Percentiles rank a stretch among this genome's conserved stretches.
phyloP scores from a whole-genome alignment of 352 stramenopile species.

The Globisporangium abappressorium region DNA sequence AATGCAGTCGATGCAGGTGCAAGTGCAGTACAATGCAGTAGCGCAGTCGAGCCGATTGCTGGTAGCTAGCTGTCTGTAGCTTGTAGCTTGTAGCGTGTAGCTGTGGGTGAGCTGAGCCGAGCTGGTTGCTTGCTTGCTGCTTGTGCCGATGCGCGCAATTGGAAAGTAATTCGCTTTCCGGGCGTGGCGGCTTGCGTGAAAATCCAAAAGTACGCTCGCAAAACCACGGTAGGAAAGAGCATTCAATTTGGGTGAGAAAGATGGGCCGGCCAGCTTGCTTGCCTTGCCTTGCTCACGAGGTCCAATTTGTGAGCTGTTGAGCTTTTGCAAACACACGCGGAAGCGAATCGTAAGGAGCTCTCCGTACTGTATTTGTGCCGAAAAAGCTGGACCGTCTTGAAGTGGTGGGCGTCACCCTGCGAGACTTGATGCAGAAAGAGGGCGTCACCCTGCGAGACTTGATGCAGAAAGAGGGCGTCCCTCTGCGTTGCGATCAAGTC shows the following conservation, averaged over 20 bases:
- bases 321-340: background rate
- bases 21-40: background rate
- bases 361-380: background rate
- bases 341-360: background rate
- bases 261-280: background rate
- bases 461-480: too few species aligned
- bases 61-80: background rate
- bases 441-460: too few species aligned
- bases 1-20: background rate
- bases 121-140: background rate
- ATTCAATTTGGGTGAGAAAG: slow-evolving; percentile 13
- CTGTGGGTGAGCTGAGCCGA: background rate
- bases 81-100: background rate
- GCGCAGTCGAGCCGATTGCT: background rate
- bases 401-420: background rate
- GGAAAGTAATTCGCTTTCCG: slow-evolving; percentile 4
- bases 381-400: background rate
- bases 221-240: slow-evolving; percentile 12
- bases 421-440: background rate
- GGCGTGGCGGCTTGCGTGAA: slow-evolving; percentile 13
- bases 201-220: slow-evolving; percentile 15
- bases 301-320: background rate
- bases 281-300: background rate
- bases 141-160: slow-evolving; percentile 1
- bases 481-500: background rate